Evolutionary conservation across 225 moss, liverwort and hornwort genomes (phyloP).

Genomic region (Sphagnum contortum): DNA sequence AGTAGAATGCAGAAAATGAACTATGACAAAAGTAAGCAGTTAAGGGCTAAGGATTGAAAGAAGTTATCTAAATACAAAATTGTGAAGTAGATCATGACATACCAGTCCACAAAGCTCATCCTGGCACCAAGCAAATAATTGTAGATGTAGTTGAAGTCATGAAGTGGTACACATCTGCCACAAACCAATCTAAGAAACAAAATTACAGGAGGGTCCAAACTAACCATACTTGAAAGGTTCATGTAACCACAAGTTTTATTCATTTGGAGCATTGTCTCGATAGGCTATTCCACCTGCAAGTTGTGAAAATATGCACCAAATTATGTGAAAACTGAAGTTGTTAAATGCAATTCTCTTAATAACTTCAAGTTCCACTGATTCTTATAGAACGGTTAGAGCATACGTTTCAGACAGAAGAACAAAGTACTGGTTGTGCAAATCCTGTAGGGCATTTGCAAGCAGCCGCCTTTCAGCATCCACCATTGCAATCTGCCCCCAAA

Average conservation of each 20-base stretch:
- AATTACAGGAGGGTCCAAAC: not conserved
- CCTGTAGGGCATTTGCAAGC: conserved; percentile 64
- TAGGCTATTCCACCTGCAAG: too few species aligned
- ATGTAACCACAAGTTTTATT: too few species aligned
- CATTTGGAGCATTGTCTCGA: too few species aligned
- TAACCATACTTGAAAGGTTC: not conserved
- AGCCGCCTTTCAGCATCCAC: conserved; percentile 89
- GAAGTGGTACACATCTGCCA: conserved; percentile 79
- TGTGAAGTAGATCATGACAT: conserved; percentile 1
- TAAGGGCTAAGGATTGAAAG: too few species aligned
- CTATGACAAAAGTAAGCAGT: too few species aligned
- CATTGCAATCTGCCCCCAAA: conserved; percentile 90
- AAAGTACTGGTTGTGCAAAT: conserved; percentile 70
- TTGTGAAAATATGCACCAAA: too few species aligned
- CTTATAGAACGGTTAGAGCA: conserved; percentile 1
- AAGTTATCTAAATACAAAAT: too few species aligned
- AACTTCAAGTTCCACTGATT: too few species aligned
- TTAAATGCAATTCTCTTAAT: too few species aligned
- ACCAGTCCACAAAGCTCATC: conserved; percentile 93
- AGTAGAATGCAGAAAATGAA: too few species aligned
- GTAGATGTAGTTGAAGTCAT: conserved; percentile 69
- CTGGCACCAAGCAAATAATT: conserved; percentile 55
- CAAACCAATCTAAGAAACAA: conserved; percentile 1
- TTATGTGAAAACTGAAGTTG: too few species aligned
- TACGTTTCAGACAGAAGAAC: conserved; percentile 77